Conservation (phyloP, 345 rosid genomes). For the Eutrema japonicum region DNA sequence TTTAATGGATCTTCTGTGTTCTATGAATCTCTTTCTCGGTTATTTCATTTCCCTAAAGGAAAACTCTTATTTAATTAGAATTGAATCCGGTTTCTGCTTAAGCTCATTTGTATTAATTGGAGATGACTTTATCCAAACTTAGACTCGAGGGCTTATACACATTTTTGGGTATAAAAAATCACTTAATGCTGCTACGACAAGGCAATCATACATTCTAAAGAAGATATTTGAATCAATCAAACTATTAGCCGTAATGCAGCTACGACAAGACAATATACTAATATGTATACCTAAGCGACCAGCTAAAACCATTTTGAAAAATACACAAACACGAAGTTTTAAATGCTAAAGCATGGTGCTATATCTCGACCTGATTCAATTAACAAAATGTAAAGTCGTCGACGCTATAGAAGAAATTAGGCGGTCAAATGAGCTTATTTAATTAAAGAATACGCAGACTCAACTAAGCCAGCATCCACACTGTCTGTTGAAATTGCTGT, state of each 20-base stretch:
- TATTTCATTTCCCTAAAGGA: background rate
- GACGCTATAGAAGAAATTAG: background rate
- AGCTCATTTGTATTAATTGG: background rate
- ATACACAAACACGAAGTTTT: too few species aligned
- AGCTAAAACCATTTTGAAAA: too few species aligned
- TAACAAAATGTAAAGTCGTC: background rate
- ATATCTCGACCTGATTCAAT: background rate
- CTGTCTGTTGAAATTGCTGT: background rate
- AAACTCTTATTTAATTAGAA: background rate
- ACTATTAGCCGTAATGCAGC: background rate
- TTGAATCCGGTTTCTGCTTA: conserved; percentile 1
- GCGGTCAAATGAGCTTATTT: background rate
- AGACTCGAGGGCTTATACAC: background rate
- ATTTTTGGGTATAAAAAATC: too few species aligned
- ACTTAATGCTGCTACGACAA: too few species aligned
- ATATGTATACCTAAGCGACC: background rate
- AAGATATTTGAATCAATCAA: too few species aligned
- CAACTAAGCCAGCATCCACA: background rate
- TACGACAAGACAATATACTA: background rate
- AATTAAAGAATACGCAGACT: background rate
- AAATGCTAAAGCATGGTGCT: too few species aligned
- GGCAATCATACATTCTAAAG: too few species aligned
- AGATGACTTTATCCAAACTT: background rate
- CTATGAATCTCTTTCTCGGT: background rate
- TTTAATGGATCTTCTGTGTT: background rate